Evolutionary conservation across 139 green algal genomes (phyloP), one percentile per base, ranked within the genome.

Genomic region (Chlorella sorokiniana): DNA sequence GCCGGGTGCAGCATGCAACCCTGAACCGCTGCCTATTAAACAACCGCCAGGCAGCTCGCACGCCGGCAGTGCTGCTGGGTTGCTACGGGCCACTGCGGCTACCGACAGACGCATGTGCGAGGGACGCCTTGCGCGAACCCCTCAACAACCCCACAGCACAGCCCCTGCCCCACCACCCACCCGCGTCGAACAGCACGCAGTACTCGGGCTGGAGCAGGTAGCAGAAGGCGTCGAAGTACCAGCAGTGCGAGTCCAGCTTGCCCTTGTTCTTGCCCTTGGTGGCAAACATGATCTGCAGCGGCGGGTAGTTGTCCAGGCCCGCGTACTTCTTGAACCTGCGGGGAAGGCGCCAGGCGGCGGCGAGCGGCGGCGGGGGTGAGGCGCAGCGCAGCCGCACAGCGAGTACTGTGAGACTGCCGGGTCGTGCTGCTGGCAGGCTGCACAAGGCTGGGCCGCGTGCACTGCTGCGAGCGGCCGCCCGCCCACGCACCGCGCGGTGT

Each of bases 241-340:
- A 88, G 80, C 84, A 88, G 73, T 88, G 84, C 44, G 73, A 84
- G 65, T 88, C 84, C 62, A 88, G 78, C 82, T 88, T 88, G 56
- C 84, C 84, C 62, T 86, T 85, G 79, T 88, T 88, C 51, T 79
- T 82, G 64, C 52, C 45, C 73, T 88, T 88, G 61, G 79, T 86
- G 31, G 79, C 84, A 76, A 88, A 88, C 51, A 88, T 79, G 31
- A 88, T 76, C 51, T 88, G 84, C 63, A 88, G 73, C 27, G 84
- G 84, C 40, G 84, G 84, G 78, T 88, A 88, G 79, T 83, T 86
- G 27, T 88, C 84, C 74, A 88, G 74, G 29, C 84, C 84, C 23
- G 84, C 84, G 31, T 88, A 83, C 71, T 88, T 88, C 40, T 88
- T 88, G 63, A 83, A 88, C 41, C 78, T 83, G 78, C 65, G 38